Evolutionary conservation across 768 basidiomycete genomes (phyloP).

Genomic region (Lactarius indigo): DNA sequence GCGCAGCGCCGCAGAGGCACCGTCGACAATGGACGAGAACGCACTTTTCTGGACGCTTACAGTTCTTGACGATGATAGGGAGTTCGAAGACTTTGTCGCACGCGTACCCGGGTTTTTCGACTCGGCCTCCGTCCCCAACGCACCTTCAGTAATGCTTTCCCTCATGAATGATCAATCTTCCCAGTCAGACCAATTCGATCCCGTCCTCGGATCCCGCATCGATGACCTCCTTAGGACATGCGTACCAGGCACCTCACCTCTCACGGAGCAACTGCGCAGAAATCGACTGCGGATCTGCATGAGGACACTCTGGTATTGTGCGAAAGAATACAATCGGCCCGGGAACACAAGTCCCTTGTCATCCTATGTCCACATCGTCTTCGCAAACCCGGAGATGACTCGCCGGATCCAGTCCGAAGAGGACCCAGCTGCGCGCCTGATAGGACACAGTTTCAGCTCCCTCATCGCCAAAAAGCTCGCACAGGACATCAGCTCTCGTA

Average conservation of each 20-base stretch:
- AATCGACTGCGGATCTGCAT: conserved; percentile 3
- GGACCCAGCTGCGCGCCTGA: neutral
- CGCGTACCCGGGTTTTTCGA: conserved; percentile 11
- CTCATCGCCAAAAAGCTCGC: neutral
- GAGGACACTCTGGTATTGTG: conserved; percentile 8
- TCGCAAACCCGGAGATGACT: neutral
- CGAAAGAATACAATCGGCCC: conserved; percentile 1
- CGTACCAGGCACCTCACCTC: neutral
- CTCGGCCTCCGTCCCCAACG: neutral
- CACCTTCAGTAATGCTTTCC: neutral
- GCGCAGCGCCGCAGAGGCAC: neutral
- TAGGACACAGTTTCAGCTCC: neutral
- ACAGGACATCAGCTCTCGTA: neutral
- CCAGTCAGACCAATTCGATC: neutral
- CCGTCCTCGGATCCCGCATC: conserved; percentile 8
- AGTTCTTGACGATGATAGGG: neutral
- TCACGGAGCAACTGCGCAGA: neutral
- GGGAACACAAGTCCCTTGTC: neutral
- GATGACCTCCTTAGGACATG: conserved; percentile 9
- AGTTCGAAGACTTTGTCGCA: conserved; percentile 6
- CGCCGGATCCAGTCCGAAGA: neutral
- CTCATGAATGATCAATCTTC: neutral
- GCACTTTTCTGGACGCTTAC: conserved; percentile 13
- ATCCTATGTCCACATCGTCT: neutral
- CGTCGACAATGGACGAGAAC: neutral